Percentiles rank a stretch among this genome's conserved stretches.
Conservation (phyloP, 805 yeast species). For the Babjeviella inositovora region DNA sequence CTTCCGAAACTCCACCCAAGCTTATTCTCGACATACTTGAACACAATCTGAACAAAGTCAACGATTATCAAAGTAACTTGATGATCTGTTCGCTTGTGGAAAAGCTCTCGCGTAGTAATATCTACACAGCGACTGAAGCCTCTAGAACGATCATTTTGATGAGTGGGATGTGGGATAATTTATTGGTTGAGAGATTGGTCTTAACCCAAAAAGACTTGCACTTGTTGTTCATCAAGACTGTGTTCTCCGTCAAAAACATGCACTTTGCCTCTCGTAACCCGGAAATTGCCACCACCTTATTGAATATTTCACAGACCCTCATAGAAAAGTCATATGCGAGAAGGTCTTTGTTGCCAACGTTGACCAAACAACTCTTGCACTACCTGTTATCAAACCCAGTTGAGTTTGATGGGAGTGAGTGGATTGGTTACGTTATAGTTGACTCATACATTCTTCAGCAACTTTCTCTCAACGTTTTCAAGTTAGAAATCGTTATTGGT, state of each 20-base stretch:
- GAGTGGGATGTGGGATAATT: constrained; percentile 34
- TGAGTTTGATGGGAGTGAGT: constrained; percentile 20
- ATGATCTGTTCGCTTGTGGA: too few relatives aligned
- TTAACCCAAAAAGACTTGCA: constrained; percentile 56
- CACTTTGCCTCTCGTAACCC: constrained; percentile 13
- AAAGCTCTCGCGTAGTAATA: constrained; percentile 1
- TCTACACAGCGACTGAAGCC: neutral
- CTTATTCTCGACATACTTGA: too few relatives aligned
- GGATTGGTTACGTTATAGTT: constrained; percentile 36
- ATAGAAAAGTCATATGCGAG: constrained; percentile 38
- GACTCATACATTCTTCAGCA: constrained; percentile 31
- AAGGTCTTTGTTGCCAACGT: constrained; percentile 48
- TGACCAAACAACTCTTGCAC: constrained; percentile 27
- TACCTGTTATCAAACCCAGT: constrained; percentile 18
- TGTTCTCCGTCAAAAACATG: constrained; percentile 25
- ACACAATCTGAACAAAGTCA: too few relatives aligned
- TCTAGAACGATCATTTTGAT: constrained; percentile 2
- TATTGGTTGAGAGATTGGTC: constrained; percentile 43
- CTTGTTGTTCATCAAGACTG: constrained; percentile 28
- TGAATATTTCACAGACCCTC: constrained; percentile 21
- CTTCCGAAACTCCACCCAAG: too few relatives aligned
- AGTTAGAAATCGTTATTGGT: constrained; percentile 42
- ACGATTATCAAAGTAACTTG: too few relatives aligned
- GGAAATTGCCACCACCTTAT: constrained; percentile 10
- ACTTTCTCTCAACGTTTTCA: constrained; percentile 36